Base-by-base conservation (phyloP, 1,284 basidiomycete species). In the Cutaneotrichosporon cyanovorans region DNA sequence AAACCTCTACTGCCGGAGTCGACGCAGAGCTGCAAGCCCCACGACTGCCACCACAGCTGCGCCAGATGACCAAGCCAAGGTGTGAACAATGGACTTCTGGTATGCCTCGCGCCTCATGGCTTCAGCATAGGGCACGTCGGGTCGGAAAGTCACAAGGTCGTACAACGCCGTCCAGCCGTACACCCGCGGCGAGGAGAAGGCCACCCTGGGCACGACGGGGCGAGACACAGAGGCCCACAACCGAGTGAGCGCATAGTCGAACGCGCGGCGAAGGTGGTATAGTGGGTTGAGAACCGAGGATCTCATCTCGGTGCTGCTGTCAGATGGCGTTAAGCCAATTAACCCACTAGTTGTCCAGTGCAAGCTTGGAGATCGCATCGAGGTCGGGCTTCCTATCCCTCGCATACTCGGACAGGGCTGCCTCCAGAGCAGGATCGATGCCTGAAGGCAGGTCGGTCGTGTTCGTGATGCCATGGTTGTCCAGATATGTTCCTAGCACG, bases 101-200 rank as follows among this genome's bases (percentile, higher is more conserved):
- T 58, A 62, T 18, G 53, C 52, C 55, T 73, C 72, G 45, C 64
- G 63, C 38, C 66, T 47, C 34, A 68, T 49, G 6, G 71, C 72
- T 46, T 72, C 71, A 7, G 83, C 82, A 67, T 97, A 97, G 62
- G 83, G 84, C 55, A 96, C 80, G 69, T 96, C 92, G 37, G 89
- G 87, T 33, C 90, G 80, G 75, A 98, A 98, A 32, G 93, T 96
- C 56, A 95, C 86, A 90, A 97, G 93, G 28, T 87, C 87, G 71
- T 98, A 98, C 44, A 95, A 76, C 42, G 88, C 87, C 48, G 88
- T 78, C 93, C 93, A 98, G 30, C 85, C 86, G 48, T 70, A 69
- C 32, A 83, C 80, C 45, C 75, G 68, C 42, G 68, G 55, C n/a
- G 62, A 68, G 1, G 68, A 69, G 63, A 72, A 73, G 9, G 65